These are phyloP conservation scores for Zizania latifolia DNA, from an alignment of 176 grass and related monocot species.

Conservation along the genomic window DNA sequence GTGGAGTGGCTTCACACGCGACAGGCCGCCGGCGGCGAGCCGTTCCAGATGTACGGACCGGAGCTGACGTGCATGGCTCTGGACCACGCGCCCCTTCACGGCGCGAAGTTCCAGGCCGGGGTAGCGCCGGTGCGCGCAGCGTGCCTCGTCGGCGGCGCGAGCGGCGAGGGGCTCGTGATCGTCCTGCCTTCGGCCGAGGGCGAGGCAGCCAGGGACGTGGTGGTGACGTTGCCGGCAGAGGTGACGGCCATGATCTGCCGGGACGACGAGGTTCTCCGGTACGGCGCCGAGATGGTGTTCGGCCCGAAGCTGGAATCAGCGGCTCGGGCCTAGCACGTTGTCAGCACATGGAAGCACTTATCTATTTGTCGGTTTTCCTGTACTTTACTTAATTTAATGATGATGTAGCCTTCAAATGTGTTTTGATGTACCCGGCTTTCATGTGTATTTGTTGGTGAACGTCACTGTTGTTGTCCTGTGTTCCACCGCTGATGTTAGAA, in stretches of 20 bases:
- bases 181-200: conserved; percentile 45
- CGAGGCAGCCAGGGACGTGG: conserved; percentile 50
- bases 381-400: too few species aligned
- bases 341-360: background rate
- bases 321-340: background rate
- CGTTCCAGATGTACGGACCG: conserved; percentile 86
- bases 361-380: too few species aligned
- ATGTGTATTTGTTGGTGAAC: too few species aligned
- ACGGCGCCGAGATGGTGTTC: conserved; percentile 47
- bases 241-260: conserved; percentile 38
- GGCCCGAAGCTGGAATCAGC: conserved; percentile 23
- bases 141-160: conserved; percentile 37
- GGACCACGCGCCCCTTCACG: conserved; percentile 56
- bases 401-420: too few species aligned
- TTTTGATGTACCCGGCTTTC: too few species aligned
- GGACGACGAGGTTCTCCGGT: conserved; percentile 52
- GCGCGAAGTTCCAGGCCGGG: conserved; percentile 41
- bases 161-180: conserved; percentile 62
- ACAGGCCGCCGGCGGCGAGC: background rate
- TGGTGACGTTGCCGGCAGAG: conserved; percentile 63
- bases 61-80: conserved; percentile 78
- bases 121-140: conserved; percentile 46
- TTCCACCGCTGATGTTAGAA: too few species aligned
- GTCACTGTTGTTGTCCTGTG: too few species aligned
- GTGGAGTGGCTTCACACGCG: conserved; percentile 59